These are phyloP conservation scores for Suhomyces emberorum DNA, from an alignment of 805 yeast genomes.

Conservation along the genomic window DNA sequence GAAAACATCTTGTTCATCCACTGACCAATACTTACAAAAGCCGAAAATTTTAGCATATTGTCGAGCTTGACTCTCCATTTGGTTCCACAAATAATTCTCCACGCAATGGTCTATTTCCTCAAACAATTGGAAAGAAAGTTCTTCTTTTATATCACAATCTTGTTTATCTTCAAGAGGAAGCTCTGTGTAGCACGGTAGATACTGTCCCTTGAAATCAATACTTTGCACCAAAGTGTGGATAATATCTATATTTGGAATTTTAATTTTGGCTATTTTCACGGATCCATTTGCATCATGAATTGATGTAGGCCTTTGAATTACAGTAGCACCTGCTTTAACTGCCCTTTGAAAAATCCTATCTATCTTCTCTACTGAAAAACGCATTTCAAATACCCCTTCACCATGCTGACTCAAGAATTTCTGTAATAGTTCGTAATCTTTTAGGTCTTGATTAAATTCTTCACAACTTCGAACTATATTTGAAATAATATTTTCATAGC, in stretches of 20 bases:
- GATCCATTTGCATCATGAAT: slow-evolving; percentile 47
- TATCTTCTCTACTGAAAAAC: slow-evolving; percentile 58
- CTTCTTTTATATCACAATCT: slow-evolving; percentile 4
- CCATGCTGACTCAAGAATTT: slow-evolving; percentile 51
- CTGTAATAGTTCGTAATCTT: slow-evolving; percentile 17
- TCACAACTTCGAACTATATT: slow-evolving; percentile 17
- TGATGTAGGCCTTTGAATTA: slow-evolving; percentile 24
- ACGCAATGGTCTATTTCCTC: slow-evolving; percentile 72
- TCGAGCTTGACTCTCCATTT: slow-evolving; percentile 55
- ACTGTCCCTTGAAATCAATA: slow-evolving; percentile 38
- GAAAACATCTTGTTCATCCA: slow-evolving; percentile 71
- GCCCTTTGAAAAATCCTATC: slow-evolving; percentile 46
- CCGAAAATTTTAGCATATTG: slow-evolving; percentile 64
- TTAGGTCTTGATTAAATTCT: slow-evolving; percentile 14
- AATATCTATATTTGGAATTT: slow-evolving; percentile 52
- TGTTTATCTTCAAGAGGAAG: slow-evolving; percentile 7
- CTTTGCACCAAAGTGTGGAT: slow-evolving; percentile 65
- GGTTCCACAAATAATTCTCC: slow-evolving; percentile 70
- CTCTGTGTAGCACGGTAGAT: slow-evolving; percentile 48
- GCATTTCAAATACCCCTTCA: slow-evolving; percentile 76
- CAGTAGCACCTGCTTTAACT: slow-evolving; percentile 48
- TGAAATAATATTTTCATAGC: slow-evolving; percentile 9
- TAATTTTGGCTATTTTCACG: slow-evolving; percentile 47
- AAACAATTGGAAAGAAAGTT: slow-evolving; percentile 37
- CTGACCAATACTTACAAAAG: slow-evolving; percentile 80